Percentiles rank a stretch among this genome's conserved stretches.
These are phyloP conservation scores for Lasiodiplodia theobromae DNA, from an alignment of 2,329 filamentous ascomycete genomes.

Conservation along the genomic window DNA sequence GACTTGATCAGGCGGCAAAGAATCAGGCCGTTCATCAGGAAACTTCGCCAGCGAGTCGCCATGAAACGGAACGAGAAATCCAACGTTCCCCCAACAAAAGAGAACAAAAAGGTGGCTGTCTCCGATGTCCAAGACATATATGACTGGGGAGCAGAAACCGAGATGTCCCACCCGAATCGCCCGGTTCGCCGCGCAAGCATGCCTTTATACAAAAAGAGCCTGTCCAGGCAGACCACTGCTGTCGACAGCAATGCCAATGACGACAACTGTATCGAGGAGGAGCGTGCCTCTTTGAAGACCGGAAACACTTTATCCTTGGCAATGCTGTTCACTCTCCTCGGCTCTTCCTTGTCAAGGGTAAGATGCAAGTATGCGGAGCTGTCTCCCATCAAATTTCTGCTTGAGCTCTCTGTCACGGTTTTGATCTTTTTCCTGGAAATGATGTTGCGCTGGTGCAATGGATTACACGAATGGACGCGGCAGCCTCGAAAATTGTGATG, in stretches of 20 bases:
- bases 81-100: not conserved
- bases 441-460: slow-evolving; percentile 2
- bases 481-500: not conserved
- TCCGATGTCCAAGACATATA: not conserved
- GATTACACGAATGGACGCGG: not conserved
- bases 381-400: not conserved
- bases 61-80: not conserved
- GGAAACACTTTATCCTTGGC: not conserved
- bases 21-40: slow-evolving; percentile 12
- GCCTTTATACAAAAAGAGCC: not conserved
- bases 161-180: not conserved
- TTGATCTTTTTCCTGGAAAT: not conserved
- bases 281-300: not conserved
- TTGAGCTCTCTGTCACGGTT: not conserved
- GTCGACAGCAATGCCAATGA: not conserved
- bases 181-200: not conserved
- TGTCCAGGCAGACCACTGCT: slow-evolving; percentile 5
- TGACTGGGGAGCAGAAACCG: not conserved
- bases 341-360: not conserved
- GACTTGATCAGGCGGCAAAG: slow-evolving; percentile 3
- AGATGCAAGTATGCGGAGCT: not conserved
- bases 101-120: not conserved
- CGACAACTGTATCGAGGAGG: not conserved
- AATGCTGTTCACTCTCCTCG: not conserved
- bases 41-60: slow-evolving; percentile 2